Evolutionary conservation across 164 flowering plant species (phyloP).

Genomic region (Tetracentron sinense): DNA sequence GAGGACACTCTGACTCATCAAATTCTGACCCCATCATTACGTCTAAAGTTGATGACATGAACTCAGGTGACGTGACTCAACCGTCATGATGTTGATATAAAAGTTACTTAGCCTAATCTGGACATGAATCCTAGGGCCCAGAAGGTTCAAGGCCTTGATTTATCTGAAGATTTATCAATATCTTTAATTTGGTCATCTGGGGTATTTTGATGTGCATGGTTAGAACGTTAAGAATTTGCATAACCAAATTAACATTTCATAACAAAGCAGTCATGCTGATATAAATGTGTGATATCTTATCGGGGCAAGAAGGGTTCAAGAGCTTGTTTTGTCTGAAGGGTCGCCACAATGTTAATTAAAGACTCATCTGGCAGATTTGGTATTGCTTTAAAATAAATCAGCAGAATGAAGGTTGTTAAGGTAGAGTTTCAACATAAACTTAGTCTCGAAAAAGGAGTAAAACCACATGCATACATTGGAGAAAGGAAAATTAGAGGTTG

Average conservation of each 20-base stretch:
- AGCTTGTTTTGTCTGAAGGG: neutral
- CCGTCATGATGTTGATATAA: neutral
- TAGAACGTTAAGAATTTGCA: neutral
- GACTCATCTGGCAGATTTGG: no score
- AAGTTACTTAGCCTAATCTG: neutral
- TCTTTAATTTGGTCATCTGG: no score
- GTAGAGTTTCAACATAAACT: no score
- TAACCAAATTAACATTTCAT: neutral
- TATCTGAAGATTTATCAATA: no score
- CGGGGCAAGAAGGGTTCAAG: no score
- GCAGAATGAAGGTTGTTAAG: no score
- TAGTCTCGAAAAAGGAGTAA: no score
- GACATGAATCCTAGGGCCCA: neutral
- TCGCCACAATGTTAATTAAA: neutral
- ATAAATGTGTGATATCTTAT: neutral
- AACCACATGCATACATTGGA: no score
- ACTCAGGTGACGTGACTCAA: constrained; percentile 31
- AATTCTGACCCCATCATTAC: constrained; percentile 21
- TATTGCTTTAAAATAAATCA: no score
- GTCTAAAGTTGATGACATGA: constrained; percentile 24
- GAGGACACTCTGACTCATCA: constrained; percentile 28
- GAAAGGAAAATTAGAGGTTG: no score
- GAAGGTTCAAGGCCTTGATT: neutral
- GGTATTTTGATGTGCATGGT: neutral
- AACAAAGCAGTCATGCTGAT: no score